Evolutionary conservation across 441 rosid genomes (phyloP), one percentile per base, ranked within the genome.

Genomic region (Erysimum pusillum): DNA sequence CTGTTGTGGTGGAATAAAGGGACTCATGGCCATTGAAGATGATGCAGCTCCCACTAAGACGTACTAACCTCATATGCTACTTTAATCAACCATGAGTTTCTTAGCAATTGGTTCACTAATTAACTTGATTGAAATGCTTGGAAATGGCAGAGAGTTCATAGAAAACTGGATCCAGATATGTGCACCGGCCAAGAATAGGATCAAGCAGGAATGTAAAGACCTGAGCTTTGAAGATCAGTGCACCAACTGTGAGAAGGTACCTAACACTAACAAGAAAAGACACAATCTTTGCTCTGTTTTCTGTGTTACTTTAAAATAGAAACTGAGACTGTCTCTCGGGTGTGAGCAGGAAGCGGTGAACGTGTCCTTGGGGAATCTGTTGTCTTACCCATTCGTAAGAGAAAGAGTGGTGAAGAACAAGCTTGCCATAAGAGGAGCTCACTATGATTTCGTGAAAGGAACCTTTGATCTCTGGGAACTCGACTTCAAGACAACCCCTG

Each of bases 341-440:
- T 49, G 22, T n/a, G 65, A 39, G 84, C 91, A 92, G 97, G 98
- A 93, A 81, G 92, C 96, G 2, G 98, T 95, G 86, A 95, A 95
- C 68, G 96, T 93, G 42, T 95, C 98, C 0, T 80, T 95, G 11
- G 93, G 88, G 46, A 92, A 95, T 85, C 84, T 95, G 0, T 70
- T 95, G 85, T 89, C 99, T 13, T 95, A 95, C 70, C 98, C 99
- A 44, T 93, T 85, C 20, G 99, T 95, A 84, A 87, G 88, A 58
- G 92, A 95, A 57, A 86, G 83, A 6, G 89, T 85, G 25, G 76
- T 83, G 86, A 89, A 84, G 64, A 85, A 88, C 9, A 76, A 75
- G 4, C 61, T 95, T 49, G 42, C 79, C 7, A 66, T 93, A 74
- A 88, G 89, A 67, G 99, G 99, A n/a, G 99, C 93, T n/a, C 92